Percentiles rank a stretch among this genome's conserved stretches.
These are phyloP conservation scores for Oenanthe sinensis DNA, from an alignment of 129 eudicot genomes.

Conservation along the genomic window DNA sequence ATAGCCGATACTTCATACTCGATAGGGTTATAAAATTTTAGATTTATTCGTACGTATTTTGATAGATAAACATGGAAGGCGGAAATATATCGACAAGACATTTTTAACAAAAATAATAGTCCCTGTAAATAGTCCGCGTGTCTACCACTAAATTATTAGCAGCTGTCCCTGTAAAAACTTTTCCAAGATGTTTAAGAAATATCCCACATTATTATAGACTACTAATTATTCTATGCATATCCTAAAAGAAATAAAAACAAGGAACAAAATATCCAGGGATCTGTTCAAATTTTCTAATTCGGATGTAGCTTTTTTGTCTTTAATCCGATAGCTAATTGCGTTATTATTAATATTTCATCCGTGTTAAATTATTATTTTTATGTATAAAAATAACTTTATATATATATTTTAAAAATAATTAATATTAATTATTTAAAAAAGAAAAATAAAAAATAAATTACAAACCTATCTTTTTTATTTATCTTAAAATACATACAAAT, in stretches of 20 bases:
- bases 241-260: background rate
- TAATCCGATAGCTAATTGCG: no score
- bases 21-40: no score
- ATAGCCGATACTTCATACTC: no score
- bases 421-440: no score
- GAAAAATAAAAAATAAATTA: no score
- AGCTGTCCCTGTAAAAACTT: background rate
- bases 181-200: background rate
- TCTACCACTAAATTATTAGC: background rate
- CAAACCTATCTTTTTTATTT: no score
- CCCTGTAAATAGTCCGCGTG: background rate
- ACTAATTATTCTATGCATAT: background rate
- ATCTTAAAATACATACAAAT: no score
- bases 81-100: background rate
- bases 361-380: no score
- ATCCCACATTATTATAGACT: background rate
- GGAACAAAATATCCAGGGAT: background rate
- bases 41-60: background rate
- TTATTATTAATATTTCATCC: no score
- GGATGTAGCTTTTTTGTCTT: no score
- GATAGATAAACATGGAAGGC: background rate
- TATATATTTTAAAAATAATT: no score
- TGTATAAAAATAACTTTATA: no score
- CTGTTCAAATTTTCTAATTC: background rate
- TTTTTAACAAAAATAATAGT: background rate